These are phyloP conservation scores for Starmerella stigmatis DNA, from an alignment of 805 yeast species.

Conservation along the genomic window DNA sequence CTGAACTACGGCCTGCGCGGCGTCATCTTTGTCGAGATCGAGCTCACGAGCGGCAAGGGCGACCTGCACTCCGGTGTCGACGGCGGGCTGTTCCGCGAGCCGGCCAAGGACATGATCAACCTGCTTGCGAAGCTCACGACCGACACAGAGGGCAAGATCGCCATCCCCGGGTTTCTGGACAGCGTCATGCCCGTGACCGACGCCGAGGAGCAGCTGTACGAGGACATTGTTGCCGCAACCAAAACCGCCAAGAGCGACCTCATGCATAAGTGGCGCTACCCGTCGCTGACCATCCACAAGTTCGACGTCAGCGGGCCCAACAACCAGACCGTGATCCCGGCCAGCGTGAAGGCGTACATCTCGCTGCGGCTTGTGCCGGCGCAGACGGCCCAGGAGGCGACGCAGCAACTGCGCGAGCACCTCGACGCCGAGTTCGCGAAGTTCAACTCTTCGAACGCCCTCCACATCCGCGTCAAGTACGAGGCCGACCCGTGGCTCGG, in stretches of 20 bases:
- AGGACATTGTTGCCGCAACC: conserved; percentile 42
- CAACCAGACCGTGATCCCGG: conserved; percentile 82
- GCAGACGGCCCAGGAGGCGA: conserved; percentile 57
- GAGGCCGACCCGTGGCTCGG: conserved; percentile 97
- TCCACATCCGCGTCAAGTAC: conserved; percentile 54
- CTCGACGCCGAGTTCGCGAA: conserved; percentile 40
- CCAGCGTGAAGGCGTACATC: conserved; percentile 59
- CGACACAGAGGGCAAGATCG: conserved; percentile 43
- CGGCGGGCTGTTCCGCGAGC: conserved; percentile 85
- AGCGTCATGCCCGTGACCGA: conserved; percentile 49
- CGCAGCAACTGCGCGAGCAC: conserved; percentile 39
- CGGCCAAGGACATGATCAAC: conserved; percentile 74
- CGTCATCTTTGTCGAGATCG: conserved; percentile 68
- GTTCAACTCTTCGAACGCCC: conserved; percentile 50
- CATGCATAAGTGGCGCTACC: conserved; percentile 77
- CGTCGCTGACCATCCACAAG: conserved; percentile 79
- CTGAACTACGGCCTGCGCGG: conserved; percentile 92
- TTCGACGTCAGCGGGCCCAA: conserved; percentile 83
- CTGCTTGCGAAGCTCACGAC: conserved; percentile 51
- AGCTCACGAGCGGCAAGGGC: conserved; percentile 60
- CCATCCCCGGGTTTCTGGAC: conserved; percentile 61
- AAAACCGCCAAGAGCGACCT: conserved; percentile 39
- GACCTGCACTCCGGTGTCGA: conserved; percentile 95
- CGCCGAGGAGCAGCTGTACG: conserved; percentile 51
- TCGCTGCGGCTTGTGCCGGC: conserved; percentile 86